These are phyloP conservation scores for Astrephomene gubernaculifera DNA, from an alignment of 139 green algal genomes.

Conservation along the genomic window DNA sequence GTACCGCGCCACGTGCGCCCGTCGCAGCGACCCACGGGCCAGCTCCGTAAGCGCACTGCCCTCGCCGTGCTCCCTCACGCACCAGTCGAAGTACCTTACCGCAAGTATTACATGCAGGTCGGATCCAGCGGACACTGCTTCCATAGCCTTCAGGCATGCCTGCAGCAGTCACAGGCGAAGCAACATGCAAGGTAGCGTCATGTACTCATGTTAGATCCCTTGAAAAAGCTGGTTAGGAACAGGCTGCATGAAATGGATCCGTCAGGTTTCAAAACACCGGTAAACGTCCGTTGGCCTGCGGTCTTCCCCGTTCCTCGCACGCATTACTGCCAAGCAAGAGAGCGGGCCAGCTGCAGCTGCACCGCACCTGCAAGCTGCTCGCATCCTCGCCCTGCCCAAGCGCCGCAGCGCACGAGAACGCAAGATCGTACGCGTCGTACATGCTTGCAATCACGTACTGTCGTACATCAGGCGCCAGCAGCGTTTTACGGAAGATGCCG, in stretches of 20 bases:
- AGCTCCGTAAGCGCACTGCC: not conserved
- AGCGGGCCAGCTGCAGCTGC: no score
- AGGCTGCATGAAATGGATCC: no score
- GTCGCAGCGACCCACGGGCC: not conserved
- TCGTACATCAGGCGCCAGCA: conserved; percentile 23
- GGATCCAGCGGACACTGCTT: conserved; percentile 24
- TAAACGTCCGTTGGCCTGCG: no score
- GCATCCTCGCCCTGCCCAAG: conserved; percentile 29
- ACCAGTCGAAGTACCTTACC: not conserved
- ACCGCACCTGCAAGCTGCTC: conserved; percentile 29
- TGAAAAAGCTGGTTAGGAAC: no score
- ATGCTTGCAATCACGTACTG: conserved; percentile 17
- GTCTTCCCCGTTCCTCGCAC: no score
- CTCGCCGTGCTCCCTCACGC: not conserved
- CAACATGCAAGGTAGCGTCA: no score
- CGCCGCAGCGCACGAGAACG: not conserved
- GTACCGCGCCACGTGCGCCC: conserved; percentile 31
- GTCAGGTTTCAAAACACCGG: no score
- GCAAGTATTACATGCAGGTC: conserved; percentile 41
- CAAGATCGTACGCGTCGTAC: conserved; percentile 42
- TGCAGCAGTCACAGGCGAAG: no score
- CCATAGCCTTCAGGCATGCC: conserved; percentile 33
- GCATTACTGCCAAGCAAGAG: no score
- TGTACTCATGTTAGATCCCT: no score
- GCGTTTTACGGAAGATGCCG: conserved; percentile 36